Base-by-base conservation (phyloP, 176 grass and related monocot species). In the Cymbopogon citratus region DNA sequence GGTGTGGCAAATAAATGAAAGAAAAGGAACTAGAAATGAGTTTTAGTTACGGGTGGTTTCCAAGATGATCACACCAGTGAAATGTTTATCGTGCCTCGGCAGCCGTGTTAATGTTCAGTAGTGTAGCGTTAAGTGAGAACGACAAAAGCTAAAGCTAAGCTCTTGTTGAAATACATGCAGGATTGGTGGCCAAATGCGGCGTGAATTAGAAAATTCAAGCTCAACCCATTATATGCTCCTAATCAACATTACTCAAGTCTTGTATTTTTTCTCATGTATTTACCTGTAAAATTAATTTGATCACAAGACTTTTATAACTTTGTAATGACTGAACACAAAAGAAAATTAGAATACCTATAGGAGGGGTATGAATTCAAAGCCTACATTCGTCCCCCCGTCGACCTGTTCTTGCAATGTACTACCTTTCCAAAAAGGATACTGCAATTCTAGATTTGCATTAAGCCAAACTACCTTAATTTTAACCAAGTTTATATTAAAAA, bases 141-240 rank as follows among this genome's bases (percentile, higher is more conserved):
- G 82, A 89, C 87, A 71, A 81, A 0, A 71, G 11, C 52, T 33
- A 19, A 89, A 81, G 35, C 46, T 27, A 81, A 77, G 57, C 34
- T 57, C 48, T 77, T 59, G 87, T 77, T 85, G 83, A 85, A 89
- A 81, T 85, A 72, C 72, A 89, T 85, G 82, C 83, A 77, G 54
- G 44, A 57, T 35, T 71, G 56, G 56, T 64, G 64, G 71, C 13
- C 64, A 69, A 71, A 71, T 63, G 34, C 62, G 64, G 52, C 62
- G 77, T 63, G 52, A 26, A 29, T 63, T 44, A 71, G 19, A 52
- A 71, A 80, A 56, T 52, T 28, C 3, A 69, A 25, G 70, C 12
- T 75, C 29, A 40, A 41, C 45, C 63, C 31, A n/a, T 48, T 84
- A 24, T 60, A 73, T 84, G 52, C 21, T 23, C 45, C 8, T 33